phyloP scores from a whole-genome alignment of 192 early-diverging fungal genomes.

The Podila verticillata region DNA sequence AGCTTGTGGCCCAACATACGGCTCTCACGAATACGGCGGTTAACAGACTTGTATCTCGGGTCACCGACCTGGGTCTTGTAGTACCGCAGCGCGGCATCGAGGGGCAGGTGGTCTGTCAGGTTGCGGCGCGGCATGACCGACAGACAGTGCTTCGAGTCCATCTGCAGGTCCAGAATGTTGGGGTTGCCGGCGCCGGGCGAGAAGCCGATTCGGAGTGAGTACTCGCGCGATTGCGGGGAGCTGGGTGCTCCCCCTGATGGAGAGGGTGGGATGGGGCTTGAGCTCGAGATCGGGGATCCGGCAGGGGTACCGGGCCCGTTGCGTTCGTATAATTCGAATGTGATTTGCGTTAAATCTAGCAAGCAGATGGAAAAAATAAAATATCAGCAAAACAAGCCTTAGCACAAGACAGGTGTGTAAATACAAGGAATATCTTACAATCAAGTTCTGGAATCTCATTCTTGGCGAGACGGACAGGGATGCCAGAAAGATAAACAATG shows the following conservation, averaged over 20 bases:
- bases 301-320: slow-evolving; percentile 57
- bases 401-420: neutral
- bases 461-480: slow-evolving; percentile 75
- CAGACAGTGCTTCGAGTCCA: slow-evolving; percentile 87
- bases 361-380: neutral
- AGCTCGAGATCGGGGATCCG: slow-evolving; percentile 10
- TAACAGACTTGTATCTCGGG: slow-evolving; percentile 41
- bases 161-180: slow-evolving; percentile 88
- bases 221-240: slow-evolving; percentile 69
- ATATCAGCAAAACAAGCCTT: slow-evolving; percentile 13
- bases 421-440: slow-evolving; percentile 62
- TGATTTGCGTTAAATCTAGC: slow-evolving; percentile 94
- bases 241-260: slow-evolving; percentile 8
- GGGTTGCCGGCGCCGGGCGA: slow-evolving; percentile 91
- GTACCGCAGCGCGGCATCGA: slow-evolving; percentile 74
- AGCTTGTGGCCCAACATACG: slow-evolving; percentile 44
- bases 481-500: slow-evolving; percentile 85
- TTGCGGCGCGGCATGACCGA: slow-evolving; percentile 88
- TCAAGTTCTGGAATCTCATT: slow-evolving; percentile 87
- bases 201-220: slow-evolving; percentile 89
- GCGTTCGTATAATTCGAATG: slow-evolving; percentile 95
- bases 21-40: slow-evolving; percentile 40
- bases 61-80: slow-evolving; percentile 65
- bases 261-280: neutral
- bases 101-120: slow-evolving; percentile 85